Evolutionary conservation across 768 basidiomycete genomes (phyloP).

Genomic region (Neoboletus magnificus): DNA sequence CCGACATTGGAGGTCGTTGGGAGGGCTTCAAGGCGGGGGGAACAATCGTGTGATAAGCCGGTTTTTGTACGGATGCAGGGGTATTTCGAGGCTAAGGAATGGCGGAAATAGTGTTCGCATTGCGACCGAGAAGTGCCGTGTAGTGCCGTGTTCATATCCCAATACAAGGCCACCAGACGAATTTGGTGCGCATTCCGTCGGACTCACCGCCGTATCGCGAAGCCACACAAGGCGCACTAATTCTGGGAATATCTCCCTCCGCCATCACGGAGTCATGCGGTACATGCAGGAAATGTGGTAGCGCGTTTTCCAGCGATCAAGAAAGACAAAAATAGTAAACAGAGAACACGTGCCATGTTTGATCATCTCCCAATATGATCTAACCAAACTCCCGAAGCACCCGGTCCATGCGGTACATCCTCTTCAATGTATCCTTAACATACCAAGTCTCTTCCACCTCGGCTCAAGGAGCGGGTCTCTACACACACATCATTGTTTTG

Average conservation of each 20-base stretch:
- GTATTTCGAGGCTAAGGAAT: neutral
- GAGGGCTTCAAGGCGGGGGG: neutral
- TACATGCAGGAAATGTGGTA: neutral
- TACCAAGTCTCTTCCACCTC: neutral
- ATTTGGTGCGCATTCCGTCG: neutral
- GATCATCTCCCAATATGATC: neutral
- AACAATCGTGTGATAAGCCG: neutral
- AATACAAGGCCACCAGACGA: neutral
- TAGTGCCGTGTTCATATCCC: neutral
- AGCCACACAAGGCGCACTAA: neutral
- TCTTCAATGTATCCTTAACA: too few relatives aligned
- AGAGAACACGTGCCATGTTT: neutral
- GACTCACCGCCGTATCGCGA: neutral
- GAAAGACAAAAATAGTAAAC: neutral
- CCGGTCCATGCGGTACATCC: neutral
- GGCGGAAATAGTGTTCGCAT: neutral
- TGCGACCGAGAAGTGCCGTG: neutral
- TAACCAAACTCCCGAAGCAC: neutral
- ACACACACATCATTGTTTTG: neutral
- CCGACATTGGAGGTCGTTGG: conserved; percentile 16
- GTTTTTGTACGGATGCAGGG: conserved; percentile 13
- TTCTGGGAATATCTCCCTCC: neutral
- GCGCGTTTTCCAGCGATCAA: neutral
- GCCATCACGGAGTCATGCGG: neutral
- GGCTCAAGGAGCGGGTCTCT: neutral